Conservation (phyloP, 2,329 filamentous ascomycete species). For the Dothistroma pini region DNA sequence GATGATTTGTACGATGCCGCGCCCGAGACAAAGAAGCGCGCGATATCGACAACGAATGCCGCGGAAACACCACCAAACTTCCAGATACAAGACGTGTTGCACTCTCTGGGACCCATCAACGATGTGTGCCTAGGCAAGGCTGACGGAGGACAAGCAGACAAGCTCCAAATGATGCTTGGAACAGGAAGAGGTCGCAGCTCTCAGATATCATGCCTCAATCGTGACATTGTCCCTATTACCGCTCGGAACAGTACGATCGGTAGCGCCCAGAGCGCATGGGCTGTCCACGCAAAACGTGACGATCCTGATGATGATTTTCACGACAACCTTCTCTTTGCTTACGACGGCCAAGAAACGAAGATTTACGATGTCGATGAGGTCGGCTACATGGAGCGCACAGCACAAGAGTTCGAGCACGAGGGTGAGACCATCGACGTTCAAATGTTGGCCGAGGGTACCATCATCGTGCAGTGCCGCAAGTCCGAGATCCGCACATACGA, state of each 20-base stretch:
- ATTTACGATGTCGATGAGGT: slow-evolving; percentile 26
- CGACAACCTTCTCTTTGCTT: slow-evolving; percentile 32
- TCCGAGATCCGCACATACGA: slow-evolving; percentile 90
- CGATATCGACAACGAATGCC: slow-evolving; percentile 36
- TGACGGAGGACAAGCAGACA: slow-evolving; percentile 37
- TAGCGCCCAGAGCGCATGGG: slow-evolving; percentile 75
- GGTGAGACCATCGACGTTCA: slow-evolving; percentile 84
- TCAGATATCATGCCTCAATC: slow-evolving; percentile 71
- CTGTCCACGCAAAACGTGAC: slow-evolving; percentile 49
- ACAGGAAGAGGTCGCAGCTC: slow-evolving; percentile 64
- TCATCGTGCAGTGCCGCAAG: slow-evolving; percentile 82
- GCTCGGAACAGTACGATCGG: slow-evolving; percentile 68
- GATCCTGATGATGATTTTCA: slow-evolving; percentile 5
- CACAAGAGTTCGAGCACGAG: slow-evolving; percentile 87
- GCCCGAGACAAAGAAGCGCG: slow-evolving; percentile 40
- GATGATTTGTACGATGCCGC: slow-evolving; percentile 64
- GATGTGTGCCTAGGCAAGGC: slow-evolving; percentile 66
- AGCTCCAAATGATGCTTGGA: slow-evolving; percentile 52
- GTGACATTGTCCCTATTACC: slow-evolving; percentile 69
- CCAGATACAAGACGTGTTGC: slow-evolving; percentile 69
- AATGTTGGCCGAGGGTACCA: slow-evolving; percentile 72
- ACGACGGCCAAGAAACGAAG: slow-evolving; percentile 28
- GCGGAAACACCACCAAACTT: slow-evolving; percentile 62
- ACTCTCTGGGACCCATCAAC: slow-evolving; percentile 75
- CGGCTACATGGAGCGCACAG: slow-evolving; percentile 54